Evolutionary conservation across 2,329 filamentous ascomycete species (phyloP).

Genomic region (Cladosporium halotolerans): DNA sequence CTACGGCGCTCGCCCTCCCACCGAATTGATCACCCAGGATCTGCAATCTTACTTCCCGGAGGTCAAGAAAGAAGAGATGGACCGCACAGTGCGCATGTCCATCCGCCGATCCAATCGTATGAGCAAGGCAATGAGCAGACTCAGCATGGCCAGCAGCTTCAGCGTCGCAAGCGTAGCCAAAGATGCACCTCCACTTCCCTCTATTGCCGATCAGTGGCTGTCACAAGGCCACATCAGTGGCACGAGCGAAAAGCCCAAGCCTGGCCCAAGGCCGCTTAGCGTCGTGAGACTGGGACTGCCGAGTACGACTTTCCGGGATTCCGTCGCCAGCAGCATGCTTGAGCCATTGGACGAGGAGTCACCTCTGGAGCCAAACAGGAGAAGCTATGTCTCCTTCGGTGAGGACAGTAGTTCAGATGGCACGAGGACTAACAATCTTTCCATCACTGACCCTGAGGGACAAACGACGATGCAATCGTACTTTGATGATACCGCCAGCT

Average conservation of each 20-base stretch:
- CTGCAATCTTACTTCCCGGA: slow-evolving; percentile 96
- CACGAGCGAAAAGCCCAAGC: slow-evolving; percentile 40
- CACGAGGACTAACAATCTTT: slow-evolving; percentile 59
- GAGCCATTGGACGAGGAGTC: slow-evolving; percentile 90
- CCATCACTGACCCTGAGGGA: slow-evolving; percentile 71
- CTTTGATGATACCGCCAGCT: slow-evolving; percentile 72
- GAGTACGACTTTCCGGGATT: slow-evolving; percentile 68
- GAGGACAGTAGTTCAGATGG: slow-evolving; percentile 59
- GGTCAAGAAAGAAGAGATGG: slow-evolving; percentile 88
- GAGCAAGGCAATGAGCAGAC: slow-evolving; percentile 84
- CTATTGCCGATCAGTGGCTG: slow-evolving; percentile 90
- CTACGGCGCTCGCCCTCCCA: slow-evolving; percentile 86
- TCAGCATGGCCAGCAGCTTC: slow-evolving; percentile 89
- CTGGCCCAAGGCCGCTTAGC: slow-evolving; percentile 53
- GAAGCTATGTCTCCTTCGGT: slow-evolving; percentile 88
- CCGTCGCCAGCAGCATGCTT: slow-evolving; percentile 79
- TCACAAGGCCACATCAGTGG: slow-evolving; percentile 37
- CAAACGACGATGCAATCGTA: slow-evolving; percentile 66
- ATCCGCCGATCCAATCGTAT: slow-evolving; percentile 83
- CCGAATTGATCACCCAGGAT: slow-evolving; percentile 94
- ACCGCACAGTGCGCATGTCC: slow-evolving; percentile 88
- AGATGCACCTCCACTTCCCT: slow-evolving; percentile 90
- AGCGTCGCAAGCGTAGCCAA: slow-evolving; percentile 79
- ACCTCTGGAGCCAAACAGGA: slow-evolving; percentile 76
- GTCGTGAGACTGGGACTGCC: slow-evolving; percentile 53